Evolutionary conservation across 2,329 filamentous ascomycete species (phyloP), one percentile per base, ranked within the genome.

Genomic region (Xylaria sp.): DNA sequence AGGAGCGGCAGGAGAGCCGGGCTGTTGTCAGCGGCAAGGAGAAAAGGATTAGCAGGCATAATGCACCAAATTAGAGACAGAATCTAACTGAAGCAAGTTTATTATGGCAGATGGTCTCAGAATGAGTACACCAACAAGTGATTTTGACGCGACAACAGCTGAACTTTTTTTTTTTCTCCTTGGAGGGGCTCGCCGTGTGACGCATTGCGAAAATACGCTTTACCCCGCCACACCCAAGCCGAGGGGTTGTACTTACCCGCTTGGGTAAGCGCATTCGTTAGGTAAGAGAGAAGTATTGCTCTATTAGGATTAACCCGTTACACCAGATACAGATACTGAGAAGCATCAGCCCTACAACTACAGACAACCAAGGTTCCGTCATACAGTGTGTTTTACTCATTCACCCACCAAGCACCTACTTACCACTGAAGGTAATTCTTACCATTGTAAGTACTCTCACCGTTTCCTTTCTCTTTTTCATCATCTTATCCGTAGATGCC

Each of bases 21-120:
- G 54, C 90, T 90, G 72, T 92, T 90, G 76, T 97, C 94, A 63
- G 94, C 92, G 42, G 94, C 94, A 51, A 93, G 84, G 59, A 92
- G 82, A 74, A 89, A 92, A 1, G 84, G 84, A 71, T 92, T 94
- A 45, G 78, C 75, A 3, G 81, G 67, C 83, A 85, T 31, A 45
- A 37, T 21, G 11, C 8, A 15, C 31, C 2, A 31, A 31, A 9
- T 35, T n/a, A 17, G 31, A 17, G 35, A 47, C 12, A 1, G 28
- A 9, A 31, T 31, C 9, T 31, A 9, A 31, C 5, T 31, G 28
- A 31, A 31, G 9, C 28, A 31, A 4, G 28, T 31, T 31, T 4
- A 31, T 31, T 4, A 31, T 31, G 40, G 17, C 40, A 21, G 40
- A n/a, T 43, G 28, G 9, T 31, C 28, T 31, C 28, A 31, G 28